Evolutionary conservation across 1,139 yeast genomes (phyloP), one percentile per base, ranked within the genome.

Genomic region (Debaryomyces udenii): DNA sequence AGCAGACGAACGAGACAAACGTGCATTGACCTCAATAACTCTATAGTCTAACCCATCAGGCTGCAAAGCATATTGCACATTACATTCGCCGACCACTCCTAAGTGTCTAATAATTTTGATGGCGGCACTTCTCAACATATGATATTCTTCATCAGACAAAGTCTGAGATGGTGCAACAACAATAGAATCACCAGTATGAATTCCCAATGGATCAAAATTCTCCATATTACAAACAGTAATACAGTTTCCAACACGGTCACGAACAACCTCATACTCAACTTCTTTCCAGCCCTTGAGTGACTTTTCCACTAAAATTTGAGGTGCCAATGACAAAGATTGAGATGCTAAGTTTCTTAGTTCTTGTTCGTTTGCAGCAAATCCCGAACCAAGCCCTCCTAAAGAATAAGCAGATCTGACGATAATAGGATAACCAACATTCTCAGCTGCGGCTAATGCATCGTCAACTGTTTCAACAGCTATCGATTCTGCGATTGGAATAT

Each of bases 191-290:
- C 99, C 99, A 46, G 99, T 93, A 69, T 93, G 99, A 55, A 94
- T 85, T 56, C 99, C 99, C 57, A 93, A 80, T 35, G 99, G 99
- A 67, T 93, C 99, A 56, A 93, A 93, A 72, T 93, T 93, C 72
- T 93, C 99, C 99, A 93, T 93, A 70, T 93, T 93, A 78, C 99
- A 93, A 39, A 93, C 99, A 36, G 99, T 93, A 61, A 93, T 93
- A 80, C 99, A 93, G 77, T 93, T 93, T 52, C 86, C 96, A 47
- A 86, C 91, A 57, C 95, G 80, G 68, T 93, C 99, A 68, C 99
- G 88, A 44, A 93, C 99, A 52, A 93, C 99, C 72, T 93, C 99
- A 67, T 93, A 93, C 72, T 93, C 99, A 45, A 93, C 94, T 72
- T 93, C 99, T 66, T 93, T 93, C 99, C 99, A 93, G 50, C 99